Evolutionary conservation across 2,329 filamentous ascomycete genomes (phyloP).

Genomic region (Hypomyces perniciosus): DNA sequence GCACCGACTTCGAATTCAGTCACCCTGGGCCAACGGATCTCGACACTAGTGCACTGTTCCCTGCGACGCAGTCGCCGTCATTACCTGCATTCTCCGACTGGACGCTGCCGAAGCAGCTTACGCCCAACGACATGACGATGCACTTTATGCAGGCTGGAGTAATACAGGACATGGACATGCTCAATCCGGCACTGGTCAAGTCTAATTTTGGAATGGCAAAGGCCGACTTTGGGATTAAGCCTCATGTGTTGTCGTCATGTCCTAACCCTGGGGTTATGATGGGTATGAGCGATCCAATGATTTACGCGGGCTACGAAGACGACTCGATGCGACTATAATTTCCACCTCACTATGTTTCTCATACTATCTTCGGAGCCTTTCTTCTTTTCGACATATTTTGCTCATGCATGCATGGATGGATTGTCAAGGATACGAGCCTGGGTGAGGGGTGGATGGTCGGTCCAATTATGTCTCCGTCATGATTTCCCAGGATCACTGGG

Average conservation of each 20-base stretch:
- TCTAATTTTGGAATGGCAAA: slow-evolving; percentile 46
- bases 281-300: slow-evolving; percentile 53
- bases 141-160: slow-evolving; percentile 38
- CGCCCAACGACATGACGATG: slow-evolving; percentile 25
- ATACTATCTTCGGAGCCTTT: too few species aligned
- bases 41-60: slow-evolving; percentile 28
- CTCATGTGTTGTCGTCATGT: slow-evolving; percentile 44
- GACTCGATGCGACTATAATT: slow-evolving; percentile 37
- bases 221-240: slow-evolving; percentile 50
- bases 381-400: too few species aligned
- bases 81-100: slow-evolving; percentile 29
- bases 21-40: slow-evolving; percentile 26
- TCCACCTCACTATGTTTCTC: too few species aligned
- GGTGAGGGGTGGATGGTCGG: too few species aligned
- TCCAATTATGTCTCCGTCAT: too few species aligned
- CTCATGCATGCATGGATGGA: too few species aligned
- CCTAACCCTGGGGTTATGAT: slow-evolving; percentile 51
- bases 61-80: slow-evolving; percentile 27
- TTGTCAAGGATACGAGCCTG: too few species aligned
- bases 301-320: slow-evolving; percentile 47
- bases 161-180: slow-evolving; percentile 39
- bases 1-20: slow-evolving; percentile 33
- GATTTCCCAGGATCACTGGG: too few species aligned
- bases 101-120: slow-evolving; percentile 21
- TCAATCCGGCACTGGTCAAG: slow-evolving; percentile 46